Base-by-base conservation (phyloP, 371 early-diverging fungal genomes). In the Mucor plumbeus region DNA sequence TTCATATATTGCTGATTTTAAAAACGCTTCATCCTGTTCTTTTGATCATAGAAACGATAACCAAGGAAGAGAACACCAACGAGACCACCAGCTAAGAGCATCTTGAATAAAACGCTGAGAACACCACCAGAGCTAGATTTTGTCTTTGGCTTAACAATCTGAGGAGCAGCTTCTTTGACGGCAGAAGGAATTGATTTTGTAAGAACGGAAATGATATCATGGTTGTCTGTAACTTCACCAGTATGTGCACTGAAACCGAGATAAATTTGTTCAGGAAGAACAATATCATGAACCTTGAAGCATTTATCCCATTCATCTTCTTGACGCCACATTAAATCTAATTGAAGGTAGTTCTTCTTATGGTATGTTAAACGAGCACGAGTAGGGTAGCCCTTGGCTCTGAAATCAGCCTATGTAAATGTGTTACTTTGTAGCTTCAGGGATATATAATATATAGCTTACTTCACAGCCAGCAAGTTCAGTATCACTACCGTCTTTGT, bases 241-340 rank as follows among this genome's bases (percentile, higher is more conserved):
- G 98, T 98, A 47, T 88, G 87, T 7, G 97, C 93, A 47, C 92
- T 86, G 81, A 97, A 97, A 10, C 97, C 97, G 19, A 97, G 80
- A 77, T 94, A 97, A 15, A 88, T 83, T 57, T 81, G 72, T 3
- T 78, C 67, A 0, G 97, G 97, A 66, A 98, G 78, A 26, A 79
- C 78, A 19, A 95, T 87, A 68, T 95, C 87, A 31, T 77, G 68
- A 33, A 59, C 40, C 71, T 84, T 87, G 81, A 98, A 95, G 79
- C 98, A 98, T 26, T 83, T 75, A n/a, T 87, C 87, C 90, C 90
- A 97, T 40, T 76, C 74, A 58, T 87, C 90, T 72, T 88, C 87
- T 21, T 82, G 88, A 53, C 86, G 78, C 74, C 87, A 84, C 57
- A 89, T 79, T 43, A 92, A 73, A 59, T 91, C 84, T 48, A 88